Conservation (phyloP, 257 asterid species). For the Striga asiatica region DNA sequence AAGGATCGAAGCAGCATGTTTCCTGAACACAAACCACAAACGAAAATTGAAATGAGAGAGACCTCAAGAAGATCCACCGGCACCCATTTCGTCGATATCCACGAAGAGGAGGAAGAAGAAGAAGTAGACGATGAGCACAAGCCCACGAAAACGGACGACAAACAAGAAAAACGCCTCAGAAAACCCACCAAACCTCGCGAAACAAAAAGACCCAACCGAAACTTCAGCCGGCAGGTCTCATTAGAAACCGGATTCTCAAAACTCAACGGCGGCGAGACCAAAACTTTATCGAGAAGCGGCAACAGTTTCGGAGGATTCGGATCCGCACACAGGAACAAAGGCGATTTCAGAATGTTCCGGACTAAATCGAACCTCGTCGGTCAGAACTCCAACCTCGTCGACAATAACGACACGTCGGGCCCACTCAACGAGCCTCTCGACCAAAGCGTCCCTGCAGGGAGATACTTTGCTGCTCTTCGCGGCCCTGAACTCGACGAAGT, state of each 20-base stretch:
- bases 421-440: constrained; percentile 29
- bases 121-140: constrained; percentile 36
- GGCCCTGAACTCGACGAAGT: constrained; percentile 94
- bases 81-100: constrained; percentile 56
- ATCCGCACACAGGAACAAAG: constrained; percentile 28
- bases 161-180: constrained; percentile 17
- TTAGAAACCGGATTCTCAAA: constrained; percentile 77
- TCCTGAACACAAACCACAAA: background rate
- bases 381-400: constrained; percentile 44
- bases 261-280: constrained; percentile 31
- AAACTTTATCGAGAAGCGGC: constrained; percentile 55
- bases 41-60: constrained; percentile 37
- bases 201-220: constrained; percentile 14
- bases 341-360: constrained; percentile 55
- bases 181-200: constrained; percentile 23
- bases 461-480: constrained; percentile 90
- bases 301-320: constrained; percentile 70
- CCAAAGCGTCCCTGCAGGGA: constrained; percentile 85
- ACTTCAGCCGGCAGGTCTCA: constrained; percentile 67
- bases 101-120: constrained; percentile 40
- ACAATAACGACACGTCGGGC: constrained; percentile 19
- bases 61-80: constrained; percentile 28
- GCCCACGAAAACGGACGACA: constrained; percentile 5
- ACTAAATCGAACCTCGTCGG: constrained; percentile 53
- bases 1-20: background rate